Evolutionary conservation across 2,329 filamentous ascomycete species (phyloP), one percentile per base, ranked within the genome.

Genomic region (Xylaria polymorpha): DNA sequence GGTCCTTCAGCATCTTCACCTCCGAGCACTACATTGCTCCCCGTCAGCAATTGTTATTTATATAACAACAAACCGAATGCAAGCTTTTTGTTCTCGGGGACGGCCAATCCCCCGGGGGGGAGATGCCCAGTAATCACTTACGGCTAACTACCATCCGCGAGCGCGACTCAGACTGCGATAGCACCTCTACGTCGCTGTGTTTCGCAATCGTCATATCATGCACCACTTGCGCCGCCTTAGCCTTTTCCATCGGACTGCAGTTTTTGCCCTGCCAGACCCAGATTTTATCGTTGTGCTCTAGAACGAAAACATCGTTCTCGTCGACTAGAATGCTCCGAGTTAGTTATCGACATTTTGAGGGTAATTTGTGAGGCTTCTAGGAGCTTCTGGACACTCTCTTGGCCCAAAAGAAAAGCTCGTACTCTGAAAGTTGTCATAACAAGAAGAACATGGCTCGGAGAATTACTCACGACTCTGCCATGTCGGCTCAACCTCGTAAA

Each of bases 251-350:
- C 0, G 89, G 90, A 56, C 86, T 89, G 76, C 88, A 90, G 50
- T 83, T 84, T 74, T 83, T 84, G 60, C 90, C 90, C 80, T 92
- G 90, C 90, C 90, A 92, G 4, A 91, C 87, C 84, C 87, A 91
- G 72, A 92, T 89, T 81, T 91, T 91, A 59, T 86, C 82, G 29
- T 85, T 85, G 61, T 83, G 83, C 72, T 92, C 90, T 51, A 91
- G 78, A 15, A 92, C 82, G 72, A 91, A 92, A 2, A 91, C 90
- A 74, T 92, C 90, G 61, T 81, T 81, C 67, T 91, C 89, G 72
- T 91, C 89, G 39, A 92, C 35, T 37, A 12, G 8, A 37, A 12
- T 12, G 10, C 35, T 37, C 35, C 8, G 35, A 37, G 35, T 37
- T 6, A 37, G 35, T 37, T 9, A 37, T 12, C 8, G 7, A 8